Conservation (phyloP, 768 basidiomycete species). For the Chalciporus piperatus region DNA sequence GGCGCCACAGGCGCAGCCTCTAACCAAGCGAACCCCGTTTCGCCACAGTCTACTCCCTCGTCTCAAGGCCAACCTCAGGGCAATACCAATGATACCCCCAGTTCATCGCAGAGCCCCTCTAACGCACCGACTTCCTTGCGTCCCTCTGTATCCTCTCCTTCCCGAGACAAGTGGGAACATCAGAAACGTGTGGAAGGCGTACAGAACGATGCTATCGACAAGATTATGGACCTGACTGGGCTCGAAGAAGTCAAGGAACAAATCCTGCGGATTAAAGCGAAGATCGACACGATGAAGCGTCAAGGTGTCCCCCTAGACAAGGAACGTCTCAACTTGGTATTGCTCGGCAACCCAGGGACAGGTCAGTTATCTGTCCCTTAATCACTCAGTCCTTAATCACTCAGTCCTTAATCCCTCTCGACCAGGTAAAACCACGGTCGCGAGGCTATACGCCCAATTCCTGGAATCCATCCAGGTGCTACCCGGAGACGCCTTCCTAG, state of each 20-base stretch:
- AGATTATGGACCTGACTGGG: conserved; percentile 64
- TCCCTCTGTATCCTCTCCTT: conserved; percentile 22
- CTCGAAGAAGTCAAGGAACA: conserved; percentile 62
- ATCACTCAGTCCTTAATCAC: no score
- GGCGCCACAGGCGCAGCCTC: neutral
- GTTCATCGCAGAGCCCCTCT: conserved; percentile 1
- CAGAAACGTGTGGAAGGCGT: conserved; percentile 56
- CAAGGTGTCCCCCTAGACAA: conserved; percentile 48
- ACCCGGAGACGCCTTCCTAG: conserved; percentile 52
- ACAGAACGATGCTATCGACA: conserved; percentile 51
- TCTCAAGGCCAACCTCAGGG: conserved; percentile 2
- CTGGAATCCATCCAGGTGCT: conserved; percentile 52
- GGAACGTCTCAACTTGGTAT: conserved; percentile 58
- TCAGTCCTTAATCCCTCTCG: no score
- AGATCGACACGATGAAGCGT: conserved; percentile 46
- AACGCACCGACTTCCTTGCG: neutral
- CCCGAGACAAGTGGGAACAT: conserved; percentile 48
- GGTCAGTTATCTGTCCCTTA: conserved; percentile 27
- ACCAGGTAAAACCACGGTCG: conserved; percentile 52
- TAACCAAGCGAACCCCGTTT: neutral
- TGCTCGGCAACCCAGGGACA: conserved; percentile 72
- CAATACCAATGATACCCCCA: neutral
- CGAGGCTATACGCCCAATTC: conserved; percentile 61
- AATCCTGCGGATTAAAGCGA: conserved; percentile 54
- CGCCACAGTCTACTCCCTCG: conserved; percentile 1